Conservation (phyloP, 306 rosid genomes). For the Senna tora region DNA sequence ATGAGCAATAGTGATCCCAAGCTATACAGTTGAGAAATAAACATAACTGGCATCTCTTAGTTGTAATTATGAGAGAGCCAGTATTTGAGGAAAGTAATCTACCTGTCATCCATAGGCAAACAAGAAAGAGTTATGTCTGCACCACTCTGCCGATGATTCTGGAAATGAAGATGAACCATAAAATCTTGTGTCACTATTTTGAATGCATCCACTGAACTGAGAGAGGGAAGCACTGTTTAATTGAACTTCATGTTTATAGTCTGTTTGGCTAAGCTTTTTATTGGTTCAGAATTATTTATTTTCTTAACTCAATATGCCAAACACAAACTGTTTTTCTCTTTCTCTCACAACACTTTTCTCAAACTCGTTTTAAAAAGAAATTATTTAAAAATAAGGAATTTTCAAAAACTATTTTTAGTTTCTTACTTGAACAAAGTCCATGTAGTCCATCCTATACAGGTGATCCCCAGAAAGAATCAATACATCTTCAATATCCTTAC, state of each 20-base stretch:
- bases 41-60: too few species aligned
- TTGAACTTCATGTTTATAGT: background rate
- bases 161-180: conserved; percentile 39
- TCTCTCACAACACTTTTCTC: too few species aligned
- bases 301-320: too few species aligned
- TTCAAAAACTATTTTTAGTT: too few species aligned
- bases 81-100: conserved; percentile 13
- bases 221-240: background rate
- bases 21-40: background rate
- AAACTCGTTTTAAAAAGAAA: too few species aligned
- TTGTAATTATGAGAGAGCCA: background rate
- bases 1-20: background rate
- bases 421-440: conserved; percentile 81
- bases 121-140: conserved; percentile 92
- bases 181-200: conserved; percentile 22
- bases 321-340: too few species aligned
- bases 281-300: too few species aligned
- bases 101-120: conserved; percentile 95
- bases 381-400: too few species aligned
- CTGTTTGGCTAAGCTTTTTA: too few species aligned
- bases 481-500: conserved; percentile 72
- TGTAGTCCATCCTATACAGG: conserved; percentile 90
- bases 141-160: conserved; percentile 89
- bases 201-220: conserved; percentile 5
- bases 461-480: conserved; percentile 77